A percentile compares a stretch with the other conserved stretches of the same genome.
phyloP scores from a whole-genome alignment of 75 land plant species.

The Isoetes taiwanensis region DNA sequence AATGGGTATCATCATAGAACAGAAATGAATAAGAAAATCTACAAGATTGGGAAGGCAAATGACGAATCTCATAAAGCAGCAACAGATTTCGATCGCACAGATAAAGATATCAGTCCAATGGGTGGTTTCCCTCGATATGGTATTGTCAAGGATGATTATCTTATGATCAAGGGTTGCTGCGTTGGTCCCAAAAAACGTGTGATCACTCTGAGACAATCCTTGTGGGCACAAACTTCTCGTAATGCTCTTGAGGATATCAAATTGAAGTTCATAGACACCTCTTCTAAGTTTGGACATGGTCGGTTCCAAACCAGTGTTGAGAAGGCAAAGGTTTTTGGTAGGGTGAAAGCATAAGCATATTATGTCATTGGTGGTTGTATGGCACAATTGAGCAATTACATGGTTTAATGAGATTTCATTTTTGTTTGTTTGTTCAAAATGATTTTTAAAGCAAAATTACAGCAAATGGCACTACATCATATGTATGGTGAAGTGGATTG shows the following conservation, averaged over 20 bases:
- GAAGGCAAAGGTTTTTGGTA: conserved; percentile 64
- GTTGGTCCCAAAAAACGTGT: conserved; percentile 76
- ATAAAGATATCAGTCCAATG: conserved; percentile 78
- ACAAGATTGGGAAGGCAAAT: conserved; percentile 57
- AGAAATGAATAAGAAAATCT: conserved; percentile 82
- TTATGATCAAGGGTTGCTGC: conserved; percentile 70
- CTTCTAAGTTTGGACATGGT: conserved; percentile 65
- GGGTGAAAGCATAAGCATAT: conserved; percentile 44
- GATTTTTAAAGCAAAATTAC: too few species aligned
- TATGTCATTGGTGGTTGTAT: too few species aligned
- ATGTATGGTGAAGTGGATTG: too few species aligned
- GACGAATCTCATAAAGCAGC: conserved; percentile 50
- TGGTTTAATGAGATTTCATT: too few species aligned
- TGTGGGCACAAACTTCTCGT: conserved; percentile 46
- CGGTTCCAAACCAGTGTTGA: conserved; percentile 58
- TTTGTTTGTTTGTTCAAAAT: too few species aligned
- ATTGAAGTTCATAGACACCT: conserved; percentile 60
- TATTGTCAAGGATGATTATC: conserved; percentile 52
- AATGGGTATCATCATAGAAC: conserved; percentile 84
- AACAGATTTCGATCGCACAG: conserved; percentile 68
- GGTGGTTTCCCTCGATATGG: conserved; percentile 83
- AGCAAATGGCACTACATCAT: too few species aligned
- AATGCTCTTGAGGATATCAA: conserved; percentile 54
- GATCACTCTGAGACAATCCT: conserved; percentile 37
- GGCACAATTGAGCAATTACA: too few species aligned